Conservation (phyloP, 1,139 yeast genomes). For the Zygosaccharomyces pseudobailii region DNA sequence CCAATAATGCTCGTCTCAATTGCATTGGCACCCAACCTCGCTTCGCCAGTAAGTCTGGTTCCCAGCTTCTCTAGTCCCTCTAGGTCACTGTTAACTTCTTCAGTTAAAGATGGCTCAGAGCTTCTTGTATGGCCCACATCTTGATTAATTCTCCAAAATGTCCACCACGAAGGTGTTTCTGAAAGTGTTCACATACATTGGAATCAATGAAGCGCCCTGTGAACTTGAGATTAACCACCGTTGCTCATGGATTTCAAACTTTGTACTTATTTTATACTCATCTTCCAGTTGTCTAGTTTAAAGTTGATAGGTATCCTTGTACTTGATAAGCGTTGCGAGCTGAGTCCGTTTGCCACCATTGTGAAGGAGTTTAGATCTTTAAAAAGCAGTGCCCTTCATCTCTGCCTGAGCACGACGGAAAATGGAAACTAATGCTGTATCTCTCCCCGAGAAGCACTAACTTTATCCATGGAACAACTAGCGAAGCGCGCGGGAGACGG, state of each 20-base stretch:
- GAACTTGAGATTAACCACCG: not conserved
- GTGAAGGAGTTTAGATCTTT: too few species aligned
- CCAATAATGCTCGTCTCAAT: not conserved
- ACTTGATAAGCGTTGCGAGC: not conserved
- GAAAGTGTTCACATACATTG: slow-evolving; percentile 7
- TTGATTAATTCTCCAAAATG: slow-evolving; percentile 7
- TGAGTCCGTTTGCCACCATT: too few species aligned
- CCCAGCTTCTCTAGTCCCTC: not conserved
- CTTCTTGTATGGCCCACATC: slow-evolving; percentile 4
- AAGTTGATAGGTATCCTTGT: not conserved
- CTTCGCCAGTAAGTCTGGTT: not conserved
- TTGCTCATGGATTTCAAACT: not conserved
- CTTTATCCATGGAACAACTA: not conserved
- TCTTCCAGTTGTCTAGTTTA: not conserved
- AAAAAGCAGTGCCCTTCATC: not conserved
- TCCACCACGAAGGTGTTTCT: slow-evolving; percentile 14
- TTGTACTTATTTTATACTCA: not conserved
- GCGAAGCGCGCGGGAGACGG: not conserved
- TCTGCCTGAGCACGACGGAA: not conserved
- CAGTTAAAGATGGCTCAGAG: not conserved
- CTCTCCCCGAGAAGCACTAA: not conserved
- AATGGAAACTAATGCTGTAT: not conserved
- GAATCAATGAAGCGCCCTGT: not conserved
- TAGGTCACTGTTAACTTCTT: not conserved
- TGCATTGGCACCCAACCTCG: not conserved